Evolutionary conservation across 495 filamentous ascomycete genomes (phyloP), one percentile per base, ranked within the genome.

Genomic region (Podospora anserina): DNA sequence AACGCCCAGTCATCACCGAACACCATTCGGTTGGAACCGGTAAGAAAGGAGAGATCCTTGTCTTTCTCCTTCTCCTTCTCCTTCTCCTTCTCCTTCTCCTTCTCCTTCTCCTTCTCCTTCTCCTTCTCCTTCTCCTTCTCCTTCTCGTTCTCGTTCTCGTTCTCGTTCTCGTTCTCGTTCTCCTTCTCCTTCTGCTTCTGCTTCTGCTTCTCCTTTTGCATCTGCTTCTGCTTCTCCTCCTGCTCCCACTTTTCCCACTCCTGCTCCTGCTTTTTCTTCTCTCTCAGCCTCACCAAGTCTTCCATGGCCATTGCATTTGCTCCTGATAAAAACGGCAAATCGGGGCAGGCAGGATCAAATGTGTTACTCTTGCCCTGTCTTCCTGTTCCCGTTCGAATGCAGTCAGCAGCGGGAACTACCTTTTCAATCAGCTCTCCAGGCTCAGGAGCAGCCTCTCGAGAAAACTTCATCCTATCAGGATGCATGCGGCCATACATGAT

Each of bases 11-110:
- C 59, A 0, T 64, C 49, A 4, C 28, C 53, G 57, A 72, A 27
- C 6, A 67, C 67, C 65, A 74, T 55, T 53, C 59, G 61, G 59
- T 74, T 74, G 26, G 72, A 18, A 53, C 72, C 72, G 2, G 72
- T 74, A 28, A 74, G 28, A 44, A 74, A 72, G 6, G 68, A 65
- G 20, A 70, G 16, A 30, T 55, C 9, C 19, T 69, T 16, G 9
- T 27, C 32, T 44, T 30, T 15, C 30, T 20, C n/a, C 15, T 66
- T 34, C 3, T 20, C 30, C 28, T 18, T 62, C 23, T 11, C 32
- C 15, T 67, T 59, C 28, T 56, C 19, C 49, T 4, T 23, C 23
- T 23, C 20, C 20, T 20, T 20, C 20, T 20, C 20, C 20, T 20
- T 20, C 20, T 20, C 20, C 20, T 20, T 20, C 20, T 20, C 20